A percentile compares a stretch with the other conserved stretches of the same genome.
phyloP scores from a whole-genome alignment of 371 early-diverging fungal species.

The Polyrhizophydium stewartii region DNA sequence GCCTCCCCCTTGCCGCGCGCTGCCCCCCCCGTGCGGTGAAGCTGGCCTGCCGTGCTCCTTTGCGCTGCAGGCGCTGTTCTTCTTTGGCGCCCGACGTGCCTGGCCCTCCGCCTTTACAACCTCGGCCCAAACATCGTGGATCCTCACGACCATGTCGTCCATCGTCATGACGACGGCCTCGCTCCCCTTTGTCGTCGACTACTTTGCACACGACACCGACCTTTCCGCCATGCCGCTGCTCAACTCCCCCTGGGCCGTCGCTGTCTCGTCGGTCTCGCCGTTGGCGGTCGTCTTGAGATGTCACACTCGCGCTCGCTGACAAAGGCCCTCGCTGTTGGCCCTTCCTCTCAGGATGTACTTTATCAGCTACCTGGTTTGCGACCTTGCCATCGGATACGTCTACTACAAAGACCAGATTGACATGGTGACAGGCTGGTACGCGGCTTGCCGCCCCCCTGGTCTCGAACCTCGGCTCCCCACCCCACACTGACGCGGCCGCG shows the following conservation, averaged over 20 bases:
- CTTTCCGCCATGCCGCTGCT: constrained; percentile 11
- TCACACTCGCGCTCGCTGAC: constrained; percentile 9
- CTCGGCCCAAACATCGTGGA: constrained; percentile 24
- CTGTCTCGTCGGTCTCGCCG: neutral
- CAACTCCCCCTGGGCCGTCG: constrained; percentile 16
- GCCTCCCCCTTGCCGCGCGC: too few species aligned
- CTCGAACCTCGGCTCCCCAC: constrained; percentile 14
- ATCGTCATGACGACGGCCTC: constrained; percentile 31
- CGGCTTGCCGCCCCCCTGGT: too few species aligned
- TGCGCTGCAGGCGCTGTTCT: neutral
- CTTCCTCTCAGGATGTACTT: constrained; percentile 20
- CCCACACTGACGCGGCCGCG: too few species aligned
- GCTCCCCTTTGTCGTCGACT: constrained; percentile 21
- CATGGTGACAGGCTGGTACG: constrained; percentile 31
- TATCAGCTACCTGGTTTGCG: constrained; percentile 34
- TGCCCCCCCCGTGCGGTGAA: neutral
- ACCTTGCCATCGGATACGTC: constrained; percentile 32
- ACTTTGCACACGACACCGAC: constrained; percentile 13
- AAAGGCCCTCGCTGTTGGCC: constrained; percentile 20
- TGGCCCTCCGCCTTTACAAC: neutral
- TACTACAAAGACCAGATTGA: constrained; percentile 37
- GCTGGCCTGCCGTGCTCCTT: neutral
- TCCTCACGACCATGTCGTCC: constrained; percentile 36
- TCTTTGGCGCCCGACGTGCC: neutral
- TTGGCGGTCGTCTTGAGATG: neutral